phyloP scores from a whole-genome alignment of 116 monocot genomes.

The Cymodocea nodosa region DNA sequence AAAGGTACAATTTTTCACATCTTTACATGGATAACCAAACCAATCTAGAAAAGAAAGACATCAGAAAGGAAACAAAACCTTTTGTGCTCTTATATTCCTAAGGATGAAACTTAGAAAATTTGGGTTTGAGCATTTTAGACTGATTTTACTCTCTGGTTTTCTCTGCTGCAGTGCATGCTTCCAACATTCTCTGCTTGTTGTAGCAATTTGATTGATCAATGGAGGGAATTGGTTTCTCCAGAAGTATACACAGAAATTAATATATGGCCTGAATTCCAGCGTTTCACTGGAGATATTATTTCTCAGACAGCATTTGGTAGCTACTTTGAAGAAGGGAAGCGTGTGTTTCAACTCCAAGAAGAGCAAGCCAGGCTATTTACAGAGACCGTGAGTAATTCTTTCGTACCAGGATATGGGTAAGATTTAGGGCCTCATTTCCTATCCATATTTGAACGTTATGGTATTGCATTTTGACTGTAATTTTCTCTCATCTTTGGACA shows the following conservation, averaged over 20 bases:
- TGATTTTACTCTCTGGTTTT: background rate
- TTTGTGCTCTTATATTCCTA: too few relatives aligned
- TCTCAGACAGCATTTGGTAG: conserved; percentile 58
- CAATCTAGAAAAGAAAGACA: too few relatives aligned
- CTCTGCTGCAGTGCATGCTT: conserved; percentile 9
- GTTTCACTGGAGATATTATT: conserved; percentile 43
- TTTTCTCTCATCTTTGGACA: too few relatives aligned
- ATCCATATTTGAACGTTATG: too few relatives aligned
- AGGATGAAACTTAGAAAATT: too few relatives aligned
- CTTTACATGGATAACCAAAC: background rate
- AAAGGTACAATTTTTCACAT: conserved; percentile 18
- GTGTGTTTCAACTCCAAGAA: conserved; percentile 35
- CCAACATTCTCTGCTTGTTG: conserved; percentile 39
- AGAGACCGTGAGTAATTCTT: background rate
- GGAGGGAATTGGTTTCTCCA: conserved; percentile 26
- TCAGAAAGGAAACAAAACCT: too few relatives aligned
- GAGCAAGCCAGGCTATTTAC: conserved; percentile 27
- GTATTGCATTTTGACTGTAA: too few relatives aligned
- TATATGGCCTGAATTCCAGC: conserved; percentile 52
- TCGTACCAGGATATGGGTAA: conserved; percentile 33
- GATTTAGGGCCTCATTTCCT: too few relatives aligned
- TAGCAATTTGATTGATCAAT: conserved; percentile 26
- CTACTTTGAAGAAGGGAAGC: conserved; percentile 40
- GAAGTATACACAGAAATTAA: conserved; percentile 29
- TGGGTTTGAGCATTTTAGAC: background rate